These are phyloP conservation scores for Durotheca rogersii DNA, from an alignment of 495 filamentous ascomycete species.

Conservation along the genomic window DNA sequence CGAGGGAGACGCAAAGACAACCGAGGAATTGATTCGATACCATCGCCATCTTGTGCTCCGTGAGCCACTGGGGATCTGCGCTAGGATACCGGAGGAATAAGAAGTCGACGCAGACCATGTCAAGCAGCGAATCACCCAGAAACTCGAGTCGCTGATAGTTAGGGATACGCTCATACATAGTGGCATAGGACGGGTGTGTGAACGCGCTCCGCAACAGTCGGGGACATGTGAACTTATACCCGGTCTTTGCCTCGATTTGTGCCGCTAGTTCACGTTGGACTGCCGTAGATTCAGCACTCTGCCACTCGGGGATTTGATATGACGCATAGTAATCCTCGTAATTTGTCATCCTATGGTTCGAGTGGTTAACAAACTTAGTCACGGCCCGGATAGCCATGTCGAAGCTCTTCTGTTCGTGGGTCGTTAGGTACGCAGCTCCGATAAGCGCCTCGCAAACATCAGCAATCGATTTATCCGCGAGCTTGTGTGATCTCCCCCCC, in stretches of 20 bases:
- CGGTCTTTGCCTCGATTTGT: conserved; percentile 64
- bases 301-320: conserved; percentile 74
- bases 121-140: conserved; percentile 84
- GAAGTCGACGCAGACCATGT: conserved; percentile 81
- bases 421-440: conserved; percentile 77
- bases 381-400: conserved; percentile 85
- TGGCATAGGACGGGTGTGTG: conserved; percentile 77
- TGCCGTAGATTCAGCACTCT: conserved; percentile 56
- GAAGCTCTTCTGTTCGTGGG: conserved; percentile 57
- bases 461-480: conserved; percentile 91
- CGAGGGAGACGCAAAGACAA: conserved; percentile 72
- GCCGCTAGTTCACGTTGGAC: conserved; percentile 65
- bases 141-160: conserved; percentile 94
- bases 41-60: conserved; percentile 99
- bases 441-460: conserved; percentile 97
- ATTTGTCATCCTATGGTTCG: conserved; percentile 63
- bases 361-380: conserved; percentile 66
- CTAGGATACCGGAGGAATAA: conserved; percentile 74
- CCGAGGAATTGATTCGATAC: conserved; percentile 95
- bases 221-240: conserved; percentile 81
- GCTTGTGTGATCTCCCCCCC: too few relatives aligned
- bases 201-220: conserved; percentile 81
- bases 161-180: conserved; percentile 72
- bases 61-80: conserved; percentile 93
- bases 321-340: conserved; percentile 72